Evolutionary conservation across 2,329 filamentous ascomycete genomes (phyloP).

Genomic region (Uncinocarpus reesii): DNA sequence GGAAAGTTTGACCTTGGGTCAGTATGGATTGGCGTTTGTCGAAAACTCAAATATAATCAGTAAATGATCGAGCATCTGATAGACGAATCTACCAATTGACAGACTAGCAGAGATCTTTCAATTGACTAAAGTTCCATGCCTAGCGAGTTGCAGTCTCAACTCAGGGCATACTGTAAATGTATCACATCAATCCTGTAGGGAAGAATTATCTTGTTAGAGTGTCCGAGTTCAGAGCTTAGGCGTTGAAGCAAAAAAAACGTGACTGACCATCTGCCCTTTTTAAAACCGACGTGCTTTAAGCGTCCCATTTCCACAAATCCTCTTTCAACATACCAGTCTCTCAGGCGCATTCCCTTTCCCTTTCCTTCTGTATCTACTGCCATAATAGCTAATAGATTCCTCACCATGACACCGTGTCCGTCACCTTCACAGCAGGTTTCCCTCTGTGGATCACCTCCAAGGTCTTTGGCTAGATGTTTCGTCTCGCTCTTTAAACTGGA

Average conservation of each 20-base stretch:
- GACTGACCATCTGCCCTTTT: constrained; percentile 31
- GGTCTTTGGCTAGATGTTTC: constrained; percentile 19
- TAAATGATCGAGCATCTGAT: too few relatives aligned
- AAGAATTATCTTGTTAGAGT: neutral
- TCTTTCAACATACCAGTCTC: constrained; percentile 31
- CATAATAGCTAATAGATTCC: constrained; percentile 32
- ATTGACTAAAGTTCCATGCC: too few relatives aligned
- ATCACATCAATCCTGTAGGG: constrained; percentile 11
- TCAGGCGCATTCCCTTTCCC: constrained; percentile 26
- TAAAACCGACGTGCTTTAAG: constrained; percentile 31
- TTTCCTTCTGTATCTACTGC: constrained; percentile 28
- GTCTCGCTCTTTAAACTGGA: constrained; percentile 21
- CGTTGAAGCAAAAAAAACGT: constrained; percentile 7
- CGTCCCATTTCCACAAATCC: constrained; percentile 33
- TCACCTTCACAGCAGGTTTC: constrained; percentile 15
- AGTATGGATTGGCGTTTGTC: too few relatives aligned
- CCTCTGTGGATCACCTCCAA: constrained; percentile 15
- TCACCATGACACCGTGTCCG: constrained; percentile 18
- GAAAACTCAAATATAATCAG: too few relatives aligned
- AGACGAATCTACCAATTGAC: too few relatives aligned
- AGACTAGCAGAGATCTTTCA: too few relatives aligned
- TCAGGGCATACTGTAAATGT: too few relatives aligned
- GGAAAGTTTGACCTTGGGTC: too few relatives aligned
- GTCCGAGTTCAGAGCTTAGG: neutral
- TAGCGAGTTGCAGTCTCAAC: too few relatives aligned